phyloP scores from a whole-genome alignment of 2,329 filamentous ascomycete species.

The Aureobasidium uvarum region DNA sequence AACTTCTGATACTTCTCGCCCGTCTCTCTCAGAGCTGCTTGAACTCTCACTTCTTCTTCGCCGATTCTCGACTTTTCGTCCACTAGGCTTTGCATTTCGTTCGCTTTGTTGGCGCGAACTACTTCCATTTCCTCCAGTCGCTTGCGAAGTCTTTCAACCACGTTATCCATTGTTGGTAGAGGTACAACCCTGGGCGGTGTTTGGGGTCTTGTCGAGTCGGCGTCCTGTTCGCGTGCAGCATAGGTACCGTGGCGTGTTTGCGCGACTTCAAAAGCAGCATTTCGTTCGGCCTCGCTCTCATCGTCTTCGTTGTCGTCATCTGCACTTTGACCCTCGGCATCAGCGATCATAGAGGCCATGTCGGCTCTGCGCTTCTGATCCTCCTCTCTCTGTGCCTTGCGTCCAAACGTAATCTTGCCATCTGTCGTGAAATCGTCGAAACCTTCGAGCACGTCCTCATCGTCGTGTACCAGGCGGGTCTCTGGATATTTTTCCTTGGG shows the following conservation, averaged over 20 bases:
- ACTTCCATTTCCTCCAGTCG: constrained; percentile 63
- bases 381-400: constrained; percentile 69
- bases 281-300: constrained; percentile 61
- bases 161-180: constrained; percentile 69
- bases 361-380: constrained; percentile 66
- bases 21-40: constrained; percentile 75
- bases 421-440: constrained; percentile 86
- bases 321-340: constrained; percentile 62
- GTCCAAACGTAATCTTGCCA: constrained; percentile 73
- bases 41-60: constrained; percentile 73
- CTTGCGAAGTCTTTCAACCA: constrained; percentile 62
- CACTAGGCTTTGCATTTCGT: constrained; percentile 64
- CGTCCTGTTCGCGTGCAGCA: constrained; percentile 50
- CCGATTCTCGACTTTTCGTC: constrained; percentile 67
- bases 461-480: constrained; percentile 74
- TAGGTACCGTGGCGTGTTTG: constrained; percentile 88
- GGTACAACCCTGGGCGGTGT: constrained; percentile 74
- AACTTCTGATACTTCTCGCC: constrained; percentile 67
- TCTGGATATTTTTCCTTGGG: constrained; percentile 61
- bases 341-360: constrained; percentile 79
- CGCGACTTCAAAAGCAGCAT: constrained; percentile 80
- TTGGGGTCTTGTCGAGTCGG: constrained; percentile 48
- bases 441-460: constrained; percentile 89
- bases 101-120: constrained; percentile 57
- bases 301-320: constrained; percentile 66